Conservation (phyloP, 2,329 filamentous ascomycete species). For the Paecilomyces fulvus region DNA sequence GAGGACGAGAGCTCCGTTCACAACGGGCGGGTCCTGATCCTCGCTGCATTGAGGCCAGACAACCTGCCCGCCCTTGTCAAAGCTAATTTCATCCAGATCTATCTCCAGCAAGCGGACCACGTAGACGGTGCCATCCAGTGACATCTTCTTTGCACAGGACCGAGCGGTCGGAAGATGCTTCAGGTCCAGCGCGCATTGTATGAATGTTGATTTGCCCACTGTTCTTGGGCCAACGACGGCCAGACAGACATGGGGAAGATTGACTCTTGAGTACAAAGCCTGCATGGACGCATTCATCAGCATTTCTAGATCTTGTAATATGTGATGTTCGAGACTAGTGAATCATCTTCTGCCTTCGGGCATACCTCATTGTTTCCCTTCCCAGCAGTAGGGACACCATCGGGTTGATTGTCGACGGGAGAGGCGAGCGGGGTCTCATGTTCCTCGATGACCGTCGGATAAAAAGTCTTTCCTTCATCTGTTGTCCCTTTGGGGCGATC, state of each 20-base stretch:
- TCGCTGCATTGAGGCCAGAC: constrained; percentile 47
- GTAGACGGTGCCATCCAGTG: constrained; percentile 47
- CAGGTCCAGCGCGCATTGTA: constrained; percentile 49
- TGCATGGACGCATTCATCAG: constrained; percentile 3
- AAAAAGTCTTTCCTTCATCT: constrained; percentile 11
- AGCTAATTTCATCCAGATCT: constrained; percentile 42
- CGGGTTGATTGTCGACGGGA: constrained; percentile 8
- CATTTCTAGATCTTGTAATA: background rate
- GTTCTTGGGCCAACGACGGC: constrained; percentile 47
- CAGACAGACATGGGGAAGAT: constrained; percentile 49
- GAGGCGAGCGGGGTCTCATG: constrained; percentile 13
- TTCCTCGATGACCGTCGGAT: constrained; percentile 21
- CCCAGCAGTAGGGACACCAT: constrained; percentile 5
- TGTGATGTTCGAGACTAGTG: background rate
- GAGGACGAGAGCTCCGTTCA: constrained; percentile 76
- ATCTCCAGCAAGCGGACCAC: constrained; percentile 52
- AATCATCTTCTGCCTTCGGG: background rate
- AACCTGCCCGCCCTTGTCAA: constrained; percentile 40
- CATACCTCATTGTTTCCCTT: constrained; percentile 20
- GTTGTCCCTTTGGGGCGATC: constrained; percentile 14
- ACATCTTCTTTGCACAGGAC: constrained; percentile 45
- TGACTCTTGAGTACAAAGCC: constrained; percentile 17
- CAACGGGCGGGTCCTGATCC: constrained; percentile 61
- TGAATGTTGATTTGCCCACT: constrained; percentile 53
- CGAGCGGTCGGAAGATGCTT: constrained; percentile 33